Evolutionary conservation across 345 rosid genomes (phyloP).

Genomic region (Erysimum cheiranthoides): DNA sequence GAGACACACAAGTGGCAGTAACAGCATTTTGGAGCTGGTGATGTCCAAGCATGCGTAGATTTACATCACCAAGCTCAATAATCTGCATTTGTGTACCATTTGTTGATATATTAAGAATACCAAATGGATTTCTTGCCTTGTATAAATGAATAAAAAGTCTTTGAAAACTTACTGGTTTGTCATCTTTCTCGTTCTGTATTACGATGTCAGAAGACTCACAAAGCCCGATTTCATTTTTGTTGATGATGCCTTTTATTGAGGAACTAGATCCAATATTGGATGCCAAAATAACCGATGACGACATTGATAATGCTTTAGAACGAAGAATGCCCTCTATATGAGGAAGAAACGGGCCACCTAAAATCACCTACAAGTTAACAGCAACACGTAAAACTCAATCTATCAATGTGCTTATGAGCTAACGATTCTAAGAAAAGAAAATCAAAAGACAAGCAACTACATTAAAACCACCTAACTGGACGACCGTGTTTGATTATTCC

Average conservation of each 20-base stretch:
- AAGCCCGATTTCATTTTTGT: conserved; percentile 52
- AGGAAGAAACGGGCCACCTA: conserved; percentile 90
- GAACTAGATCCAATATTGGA: conserved; percentile 60
- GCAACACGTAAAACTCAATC: neutral
- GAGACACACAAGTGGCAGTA: conserved; percentile 73
- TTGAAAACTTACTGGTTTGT: conserved; percentile 54
- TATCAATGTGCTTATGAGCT: conserved; percentile 9
- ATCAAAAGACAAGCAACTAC: neutral
- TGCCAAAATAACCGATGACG: conserved; percentile 64
- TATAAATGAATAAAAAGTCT: neutral
- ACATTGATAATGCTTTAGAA: conserved; percentile 63
- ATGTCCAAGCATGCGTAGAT: conserved; percentile 73
- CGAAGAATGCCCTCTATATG: conserved; percentile 69
- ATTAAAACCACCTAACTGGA: conserved; percentile 81
- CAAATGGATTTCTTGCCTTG: neutral
- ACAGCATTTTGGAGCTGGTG: conserved; percentile 94
- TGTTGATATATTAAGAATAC: neutral
- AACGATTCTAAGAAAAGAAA: neutral
- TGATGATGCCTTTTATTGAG: conserved; percentile 56
- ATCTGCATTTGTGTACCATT: conserved; percentile 50
- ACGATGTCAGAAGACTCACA: conserved; percentile 66
- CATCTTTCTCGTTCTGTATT: conserved; percentile 56
- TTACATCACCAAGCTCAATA: conserved; percentile 62
- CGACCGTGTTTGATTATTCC: conserved; percentile 76
- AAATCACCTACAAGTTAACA: conserved; percentile 40